Base-by-base conservation (phyloP, 2,329 filamentous ascomycete genomes). In the Beauveria sp. region DNA sequence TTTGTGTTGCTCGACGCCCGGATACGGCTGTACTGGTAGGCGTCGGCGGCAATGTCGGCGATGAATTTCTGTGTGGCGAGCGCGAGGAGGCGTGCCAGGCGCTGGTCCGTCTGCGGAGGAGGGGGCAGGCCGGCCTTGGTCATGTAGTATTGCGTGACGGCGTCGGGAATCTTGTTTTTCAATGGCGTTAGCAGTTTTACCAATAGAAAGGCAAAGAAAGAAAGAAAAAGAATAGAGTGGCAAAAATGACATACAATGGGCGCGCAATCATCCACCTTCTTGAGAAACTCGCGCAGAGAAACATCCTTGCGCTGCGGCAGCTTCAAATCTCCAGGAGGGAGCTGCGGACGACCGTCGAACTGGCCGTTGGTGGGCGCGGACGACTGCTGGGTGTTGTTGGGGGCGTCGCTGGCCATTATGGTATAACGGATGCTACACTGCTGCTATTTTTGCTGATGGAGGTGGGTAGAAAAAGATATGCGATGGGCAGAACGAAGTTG, bases 41-140 rank as follows among this genome's bases (percentile, higher is more conserved):
- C 92, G 74, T 99, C 95, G 62, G 95, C 93, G 1, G 95, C 95
- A 66, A 99, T 91, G 74, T 99, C 95, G 63, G 95, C 93, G 69
- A 99, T 90, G 80, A 99, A 99, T 74, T 99, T 99, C 73, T 99
- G 95, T 0, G 95, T 96, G n/a, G 95, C 95, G 9, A 99, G 89
- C 2, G 95, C 93, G 49, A 99, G 88, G 3, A 99, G 88, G 53
- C 93, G 91, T 24, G 93, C 91, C 31, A 99, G 89, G 63, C 93
- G 91, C 22, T 88, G 88, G 69, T 96, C 91, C 58, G 92, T 96
- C 69, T 95, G 89, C 0, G 91, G 93, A 46, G 93, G 92, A 1
- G 93, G 93, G 40, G 95, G 93, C 4, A 99, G 90, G 59, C 95
- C 95, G 66, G 93, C 92, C 68, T 96, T 89, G 43, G 93, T 96